Percentiles rank a stretch among this genome's conserved stretches.
Evolutionary conservation across 306 rosid genomes (phyloP).

Genomic region (Pterocarpus macrocarpus): DNA sequence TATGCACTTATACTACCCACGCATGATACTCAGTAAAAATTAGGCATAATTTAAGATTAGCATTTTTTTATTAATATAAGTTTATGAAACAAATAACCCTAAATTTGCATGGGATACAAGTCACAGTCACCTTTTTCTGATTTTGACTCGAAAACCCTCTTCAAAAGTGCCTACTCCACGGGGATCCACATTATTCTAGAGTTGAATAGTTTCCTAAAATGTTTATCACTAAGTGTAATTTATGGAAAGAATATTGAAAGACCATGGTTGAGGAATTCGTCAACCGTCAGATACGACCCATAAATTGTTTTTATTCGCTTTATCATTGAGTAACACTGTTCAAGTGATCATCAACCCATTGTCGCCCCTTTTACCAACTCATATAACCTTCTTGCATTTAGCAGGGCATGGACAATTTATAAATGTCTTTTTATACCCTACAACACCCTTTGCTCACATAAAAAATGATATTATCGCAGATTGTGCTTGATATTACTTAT

Average conservation of each 20-base stretch:
- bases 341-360: constrained; percentile 28
- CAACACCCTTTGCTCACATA: background rate
- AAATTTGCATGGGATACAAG: constrained; percentile 20
- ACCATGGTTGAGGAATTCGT: constrained; percentile 42
- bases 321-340: constrained; percentile 33
- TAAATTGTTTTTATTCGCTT: constrained; percentile 51
- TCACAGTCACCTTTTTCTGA: constrained; percentile 17
- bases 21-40: background rate
- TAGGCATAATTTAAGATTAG: background rate
- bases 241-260: constrained; percentile 2
- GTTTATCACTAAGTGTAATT: background rate
- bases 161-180: background rate
- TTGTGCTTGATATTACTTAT: background rate
- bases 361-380: constrained; percentile 36
- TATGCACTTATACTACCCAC: background rate
- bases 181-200: background rate
- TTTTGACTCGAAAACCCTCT: no score
- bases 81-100: background rate
- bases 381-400: constrained; percentile 23
- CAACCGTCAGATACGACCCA: constrained; percentile 61
- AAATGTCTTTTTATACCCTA: constrained; percentile 19
- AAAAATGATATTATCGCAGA: background rate
- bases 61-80: background rate
- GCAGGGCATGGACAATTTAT: constrained; percentile 27
- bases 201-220: constrained; percentile 5